A percentile compares a stretch with the other conserved stretches of the same genome.
phyloP scores from a whole-genome alignment of 2,329 filamentous ascomycete genomes.

The Hypomyces rosellus region DNA sequence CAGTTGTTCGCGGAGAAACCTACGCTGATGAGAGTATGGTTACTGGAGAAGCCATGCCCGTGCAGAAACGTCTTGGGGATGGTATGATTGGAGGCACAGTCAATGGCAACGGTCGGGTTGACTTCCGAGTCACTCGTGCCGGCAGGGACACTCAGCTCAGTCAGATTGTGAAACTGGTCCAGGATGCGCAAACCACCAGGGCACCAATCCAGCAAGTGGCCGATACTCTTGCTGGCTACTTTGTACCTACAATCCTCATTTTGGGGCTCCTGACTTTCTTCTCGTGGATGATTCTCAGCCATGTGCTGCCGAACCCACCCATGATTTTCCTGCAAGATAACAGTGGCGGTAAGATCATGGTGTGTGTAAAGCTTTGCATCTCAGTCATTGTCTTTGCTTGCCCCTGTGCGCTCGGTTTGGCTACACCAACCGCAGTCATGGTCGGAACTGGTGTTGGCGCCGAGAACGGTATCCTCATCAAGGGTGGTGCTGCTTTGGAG shows the following conservation, averaged over 20 bases:
- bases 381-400: slow-evolving; percentile 98
- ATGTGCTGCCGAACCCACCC: slow-evolving; percentile 76
- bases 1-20: slow-evolving; percentile 80
- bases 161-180: slow-evolving; percentile 97
- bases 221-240: slow-evolving; percentile 86
- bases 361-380: slow-evolving; percentile 95
- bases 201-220: slow-evolving; percentile 93
- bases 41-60: slow-evolving; percentile 92
- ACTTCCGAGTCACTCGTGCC: slow-evolving; percentile 86
- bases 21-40: slow-evolving; percentile 98
- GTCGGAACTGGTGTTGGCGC: slow-evolving; percentile 96
- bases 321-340: slow-evolving; percentile 74
- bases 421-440: slow-evolving; percentile 96
- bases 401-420: slow-evolving; percentile 90
- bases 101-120: slow-evolving; percentile 84
- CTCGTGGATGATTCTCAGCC: slow-evolving; percentile 91
- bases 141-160: slow-evolving; percentile 94
- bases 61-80: slow-evolving; percentile 77
- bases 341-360: slow-evolving; percentile 89
- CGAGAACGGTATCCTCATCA: slow-evolving; percentile 94
- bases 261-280: slow-evolving; percentile 82
- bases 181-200: slow-evolving; percentile 89
- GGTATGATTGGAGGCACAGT: slow-evolving; percentile 88
- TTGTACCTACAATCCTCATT: slow-evolving; percentile 81
- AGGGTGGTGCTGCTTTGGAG: slow-evolving; percentile 88